A percentile compares a stretch with the other conserved stretches of the same genome.
These are phyloP conservation scores for Glebionis coronaria DNA, from an alignment of 129 eudicot species.

Conservation along the genomic window DNA sequence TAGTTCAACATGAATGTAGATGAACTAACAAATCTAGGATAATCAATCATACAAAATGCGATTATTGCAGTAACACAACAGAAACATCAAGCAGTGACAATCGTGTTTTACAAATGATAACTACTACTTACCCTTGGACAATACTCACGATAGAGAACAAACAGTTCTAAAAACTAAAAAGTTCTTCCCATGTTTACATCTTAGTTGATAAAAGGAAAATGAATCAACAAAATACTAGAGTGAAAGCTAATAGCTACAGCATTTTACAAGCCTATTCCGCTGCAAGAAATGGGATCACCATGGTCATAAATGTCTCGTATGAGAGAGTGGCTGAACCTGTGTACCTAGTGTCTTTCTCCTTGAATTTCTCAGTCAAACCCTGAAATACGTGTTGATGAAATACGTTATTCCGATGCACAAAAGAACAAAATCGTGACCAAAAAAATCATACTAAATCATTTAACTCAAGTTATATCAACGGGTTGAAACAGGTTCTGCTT, in stretches of 20 bases:
- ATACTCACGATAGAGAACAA: not conserved
- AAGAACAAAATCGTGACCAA: not conserved
- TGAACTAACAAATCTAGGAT: not conserved
- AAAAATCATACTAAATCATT: too few species aligned
- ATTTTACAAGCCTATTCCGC: constrained; percentile 28
- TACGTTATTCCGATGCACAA: not conserved
- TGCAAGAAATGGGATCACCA: constrained; percentile 79
- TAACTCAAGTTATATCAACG: not conserved
- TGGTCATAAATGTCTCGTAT: constrained; percentile 77
- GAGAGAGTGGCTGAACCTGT: constrained; percentile 74
- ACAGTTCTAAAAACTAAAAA: constrained; percentile 2
- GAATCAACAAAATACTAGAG: not conserved
- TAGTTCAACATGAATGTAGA: not conserved
- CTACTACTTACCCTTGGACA: not conserved
- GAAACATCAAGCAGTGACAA: not conserved
- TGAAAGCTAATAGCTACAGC: constrained; percentile 5
- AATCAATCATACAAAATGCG: not conserved
- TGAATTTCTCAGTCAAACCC: constrained; percentile 92
- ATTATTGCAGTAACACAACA: not conserved
- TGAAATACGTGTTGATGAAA: too few species aligned
- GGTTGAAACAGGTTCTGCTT: too few species aligned
- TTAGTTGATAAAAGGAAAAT: constrained; percentile 1
- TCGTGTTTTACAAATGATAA: not conserved
- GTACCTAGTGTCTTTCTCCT: constrained; percentile 77
- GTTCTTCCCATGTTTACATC: constrained; percentile 1